Evolutionary conservation across 2,329 filamentous ascomycete genomes (phyloP), one percentile per base, ranked within the genome.

Genomic region (Trichoderma cornu-damae): DNA sequence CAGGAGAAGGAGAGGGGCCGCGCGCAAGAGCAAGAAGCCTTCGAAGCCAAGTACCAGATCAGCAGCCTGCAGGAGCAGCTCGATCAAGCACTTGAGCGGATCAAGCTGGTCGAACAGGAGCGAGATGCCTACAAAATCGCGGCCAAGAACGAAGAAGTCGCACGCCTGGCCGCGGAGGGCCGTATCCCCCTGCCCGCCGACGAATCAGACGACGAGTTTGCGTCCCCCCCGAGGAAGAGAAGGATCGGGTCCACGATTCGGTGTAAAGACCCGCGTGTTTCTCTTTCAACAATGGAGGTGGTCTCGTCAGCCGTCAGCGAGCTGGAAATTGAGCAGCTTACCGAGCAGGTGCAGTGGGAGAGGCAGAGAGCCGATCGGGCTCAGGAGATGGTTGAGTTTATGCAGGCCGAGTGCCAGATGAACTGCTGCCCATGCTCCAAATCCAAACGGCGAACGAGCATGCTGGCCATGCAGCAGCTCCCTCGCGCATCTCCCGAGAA

Each of bases 331-430:
- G 81, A 84, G 43, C 79, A 84, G 63, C 71, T 84, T 38, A 74
- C 73, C 1, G 72, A 72, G 5, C 72, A 81, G 54, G 75, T 80
- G 66, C 73, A 79, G 57, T 84, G 81, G 79, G 81, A 82, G 70
- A 74, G 81, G 73, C 80, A 82, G 66, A 78, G 86, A 55, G 85
- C 87, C 8, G 79, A 87, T 61, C 81, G 86, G 6, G 86, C 88
- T 0, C 78, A 87, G 61, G 88, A 90, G 60, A 82, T 88, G 66
- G 78, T 90, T 47, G 86, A 91, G 30, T 92, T 90, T 70, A 76
- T 92, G 68, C 83, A 89, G 66, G 80, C 87, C 55, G 88, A 93
- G 69, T 90, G 87, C 68, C 79, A 83, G 49, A 79, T 91, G 62
- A 79, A 80, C 46, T 84, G 81, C 70, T 90, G 87, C 73, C 75